Evolutionary conservation across 108 stramenopile species (phyloP), one percentile per base, ranked within the genome.

Genomic region (Epithemia pelagica): DNA sequence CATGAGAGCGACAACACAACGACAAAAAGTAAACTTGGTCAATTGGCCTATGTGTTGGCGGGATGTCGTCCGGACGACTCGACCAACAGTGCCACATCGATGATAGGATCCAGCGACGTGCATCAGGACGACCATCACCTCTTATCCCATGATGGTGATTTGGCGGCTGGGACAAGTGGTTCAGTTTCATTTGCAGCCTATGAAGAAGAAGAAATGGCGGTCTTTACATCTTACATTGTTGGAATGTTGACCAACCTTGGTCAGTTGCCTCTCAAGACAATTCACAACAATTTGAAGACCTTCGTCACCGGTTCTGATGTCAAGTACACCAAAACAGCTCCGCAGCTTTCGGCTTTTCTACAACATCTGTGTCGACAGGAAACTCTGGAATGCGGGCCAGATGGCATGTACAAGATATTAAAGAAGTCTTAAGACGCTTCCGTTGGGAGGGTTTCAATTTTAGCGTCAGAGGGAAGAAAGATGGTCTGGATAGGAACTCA

Each of bases 171-270:
- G 10, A 15, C 10, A 10, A 46, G 10, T 5, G 37, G 37, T 46
- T 5, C 37, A 5, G 80, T 90, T 22, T 86, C 88, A 1, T 70
- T 76, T 10, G 77, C 80, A 20, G 89, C 84, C 5, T 84, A 92
- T 29, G 79, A 90, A 62, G 91, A 88, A 23, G 92, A 94, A 69
- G 88, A 91, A 61, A 82, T 88, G 81, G 82, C 85, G 59, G 75
- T 92, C 0, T 92, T 78, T 63, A 80, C 88, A 59, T 82, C 81
- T 46, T 97, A 88, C 65, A 84, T 97, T 61, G 61, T 83, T 33
- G 95, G 96, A 20, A 92, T 95, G 94, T 80, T 97, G 33, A 86
- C 84, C 8, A 92, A 89, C 55, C 71, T 91, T 15, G 91, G 89
- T 0, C 77, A 84, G 55, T 72, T 95, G 0, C 87, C 90, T 25